A percentile compares a stretch with the other conserved stretches of the same genome.
Evolutionary conservation across 1,284 basidiomycete genomes (phyloP).

Genomic region (Athelia psychrophila): DNA sequence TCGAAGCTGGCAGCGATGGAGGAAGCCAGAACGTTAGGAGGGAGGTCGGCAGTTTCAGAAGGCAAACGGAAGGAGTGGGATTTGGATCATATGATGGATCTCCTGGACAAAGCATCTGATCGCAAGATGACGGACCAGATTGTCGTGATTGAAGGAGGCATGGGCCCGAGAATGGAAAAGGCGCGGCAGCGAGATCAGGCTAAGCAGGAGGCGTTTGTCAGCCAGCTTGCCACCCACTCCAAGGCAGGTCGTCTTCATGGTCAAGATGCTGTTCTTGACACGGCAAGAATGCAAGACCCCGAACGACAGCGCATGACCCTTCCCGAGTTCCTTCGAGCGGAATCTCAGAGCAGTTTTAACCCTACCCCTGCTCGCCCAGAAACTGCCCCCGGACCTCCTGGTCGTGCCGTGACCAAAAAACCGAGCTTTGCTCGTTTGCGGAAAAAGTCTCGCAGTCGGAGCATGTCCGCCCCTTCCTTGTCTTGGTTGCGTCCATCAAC

Average conservation of each 20-base stretch:
- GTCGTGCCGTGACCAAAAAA: conserved; percentile 12
- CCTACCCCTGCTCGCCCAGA: conserved; percentile 49
- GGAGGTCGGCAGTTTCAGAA: conserved; percentile 18
- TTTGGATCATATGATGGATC: conserved; percentile 67
- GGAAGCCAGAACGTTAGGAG: conserved; percentile 44
- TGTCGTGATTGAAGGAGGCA: conserved; percentile 57
- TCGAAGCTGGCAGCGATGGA: conserved; percentile 67
- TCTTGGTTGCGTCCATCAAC: conserved; percentile 55
- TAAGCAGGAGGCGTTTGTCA: conserved; percentile 71
- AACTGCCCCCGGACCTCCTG: too few relatives aligned
- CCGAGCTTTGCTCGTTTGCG: conserved; percentile 16
- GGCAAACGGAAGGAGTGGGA: conserved; percentile 51
- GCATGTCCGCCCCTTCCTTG: conserved; percentile 69
- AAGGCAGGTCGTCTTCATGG: conserved; percentile 62
- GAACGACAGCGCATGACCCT: conserved; percentile 58
- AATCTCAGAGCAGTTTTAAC: conserved; percentile 39
- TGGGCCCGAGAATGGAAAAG: conserved; percentile 50
- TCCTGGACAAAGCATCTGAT: conserved; percentile 70
- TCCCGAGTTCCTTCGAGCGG: conserved; percentile 60
- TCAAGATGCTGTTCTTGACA: conserved; percentile 63
- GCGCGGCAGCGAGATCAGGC: conserved; percentile 52
- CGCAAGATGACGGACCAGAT: conserved; percentile 67
- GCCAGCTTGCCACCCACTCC: conserved; percentile 66
- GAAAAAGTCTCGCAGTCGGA: conserved; percentile 50
- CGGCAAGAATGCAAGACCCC: conserved; percentile 42